Evolutionary conservation across 1,284 basidiomycete genomes (phyloP), one percentile per base, ranked within the genome.

Genomic region (Leccinum pachyderme): DNA sequence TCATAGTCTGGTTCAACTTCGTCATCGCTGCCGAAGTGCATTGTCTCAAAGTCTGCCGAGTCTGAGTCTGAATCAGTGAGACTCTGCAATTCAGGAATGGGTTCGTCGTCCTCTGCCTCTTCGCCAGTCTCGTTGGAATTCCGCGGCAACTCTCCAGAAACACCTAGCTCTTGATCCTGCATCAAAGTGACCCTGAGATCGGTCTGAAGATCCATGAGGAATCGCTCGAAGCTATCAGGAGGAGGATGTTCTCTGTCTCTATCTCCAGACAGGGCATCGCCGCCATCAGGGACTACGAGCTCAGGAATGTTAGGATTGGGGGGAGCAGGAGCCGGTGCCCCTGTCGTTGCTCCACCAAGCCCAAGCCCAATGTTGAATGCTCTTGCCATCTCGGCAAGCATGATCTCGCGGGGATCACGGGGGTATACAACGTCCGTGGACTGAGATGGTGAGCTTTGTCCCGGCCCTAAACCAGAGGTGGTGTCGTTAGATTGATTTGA

Each of bases 341-440:
- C 49, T 24, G 64, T 11, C 41, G 65, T 22, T 27, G 61, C 7
- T n/a, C 67, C 64, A 37, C 66, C 64, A 47, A 86, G 72, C 1
- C 85, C 84, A 27, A 89, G 75, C 7, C 86, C 87, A 49, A 87
- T 73, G 61, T 87, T 87, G 63, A 90, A 86, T 7, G 86, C 87
- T 35, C 87, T 75, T 27, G 86, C 84, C 84, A 90, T 88, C 67
- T 89, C 87, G 1, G 83, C 80, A 47, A 90, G 75, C 79, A 90
- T 81, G 51, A 80, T 70, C 56, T 85, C 81, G 45, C 84, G 72
- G 49, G 80, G 81, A 62, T 82, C 87, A 55, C 66, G 73, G 47
- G 60, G 66, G 25, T 52, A 60, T 31, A 44, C n/a, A 11, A 49
- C 2, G 4, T 68, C 66, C 59, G 63, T 47, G 12, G 49, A 64